phyloP scores from a whole-genome alignment of 2,329 filamentous ascomycete species.

The Venturia effusa region DNA sequence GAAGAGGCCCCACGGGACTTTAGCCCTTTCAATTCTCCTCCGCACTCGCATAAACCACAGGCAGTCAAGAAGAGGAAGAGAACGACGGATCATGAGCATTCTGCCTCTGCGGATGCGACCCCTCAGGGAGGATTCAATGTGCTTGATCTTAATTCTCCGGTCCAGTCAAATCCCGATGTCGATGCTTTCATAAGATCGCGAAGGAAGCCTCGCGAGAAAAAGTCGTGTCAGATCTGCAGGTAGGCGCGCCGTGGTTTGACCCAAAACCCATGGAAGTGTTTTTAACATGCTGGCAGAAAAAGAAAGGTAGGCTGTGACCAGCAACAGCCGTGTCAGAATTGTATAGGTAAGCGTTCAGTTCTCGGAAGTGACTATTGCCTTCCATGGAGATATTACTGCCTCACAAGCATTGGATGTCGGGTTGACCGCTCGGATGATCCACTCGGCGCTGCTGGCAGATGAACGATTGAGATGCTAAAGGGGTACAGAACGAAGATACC shows the following conservation, averaged over 20 bases:
- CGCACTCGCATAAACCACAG: neutral
- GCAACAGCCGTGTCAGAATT: constrained; percentile 37
- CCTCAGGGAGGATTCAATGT: neutral
- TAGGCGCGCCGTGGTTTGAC: constrained; percentile 15
- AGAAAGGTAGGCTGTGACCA: constrained; percentile 38
- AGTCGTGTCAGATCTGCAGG: constrained; percentile 41
- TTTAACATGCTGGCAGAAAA: constrained; percentile 14
- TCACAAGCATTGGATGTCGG: neutral
- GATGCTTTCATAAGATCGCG: constrained; percentile 20
- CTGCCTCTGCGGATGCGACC: neutral
- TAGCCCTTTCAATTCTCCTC: constrained; percentile 6
- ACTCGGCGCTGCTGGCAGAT: neutral
- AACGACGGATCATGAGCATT: neutral
- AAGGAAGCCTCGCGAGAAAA: constrained; percentile 41
- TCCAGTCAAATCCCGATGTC: constrained; percentile 9
- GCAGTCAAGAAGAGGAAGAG: neutral
- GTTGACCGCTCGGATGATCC: neutral
- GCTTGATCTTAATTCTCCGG: neutral
- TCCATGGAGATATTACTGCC: neutral
- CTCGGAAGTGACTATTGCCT: neutral
- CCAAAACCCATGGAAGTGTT: neutral
- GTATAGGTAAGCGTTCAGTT: constrained; percentile 26
- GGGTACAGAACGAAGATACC: constrained; percentile 9
- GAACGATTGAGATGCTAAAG: neutral
- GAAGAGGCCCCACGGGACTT: constrained; percentile 6